Evolutionary conservation across 164 flowering plant genomes (phyloP), one percentile per base, ranked within the genome.

Genomic region (Saururus chinensis): DNA sequence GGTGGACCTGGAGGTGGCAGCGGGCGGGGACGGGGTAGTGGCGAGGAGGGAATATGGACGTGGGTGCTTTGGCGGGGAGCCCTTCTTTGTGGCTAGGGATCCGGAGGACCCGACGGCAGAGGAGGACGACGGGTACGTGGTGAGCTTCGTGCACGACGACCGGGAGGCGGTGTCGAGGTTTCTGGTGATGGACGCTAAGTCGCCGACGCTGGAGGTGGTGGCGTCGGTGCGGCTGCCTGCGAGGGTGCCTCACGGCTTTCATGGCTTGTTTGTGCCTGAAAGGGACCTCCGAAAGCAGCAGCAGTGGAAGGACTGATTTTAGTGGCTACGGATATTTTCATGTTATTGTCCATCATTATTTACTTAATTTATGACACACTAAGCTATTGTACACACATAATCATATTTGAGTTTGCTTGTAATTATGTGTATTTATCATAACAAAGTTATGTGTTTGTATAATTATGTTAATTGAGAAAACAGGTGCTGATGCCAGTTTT

Each of bases 221-320:
- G 95, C 92, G 3, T 68, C 75, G 10, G 92, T 87, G 57, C 81
- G 70, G 67, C 70, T 92, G 41, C 95, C 98, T 0, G 71, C 65
- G 19, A 71, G 95, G 26, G 98, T 91, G 12, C 98, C 96, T 7
- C 86, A 79, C 57, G 95, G 98, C 0, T 91, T 91, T 62, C 98
- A 91, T 54, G 98, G 98, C 8, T 68, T 82, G 4, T 91, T 88
- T 51, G 84, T 88, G 20, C 64, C 68, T 40, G 85, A 83, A 22
- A 71, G 60, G 16, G 87, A 88, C 59, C 83, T 85, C 53, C 53
- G 41, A 14, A 75, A 63, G 62, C 67, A 74, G 56, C 61, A 53
- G 41, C 55, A 55, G 24, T 24, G 35, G 58, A 11, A 14, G n/a
- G 14, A 17, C 2, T 21, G 21, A 13, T 45, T 1, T 0, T 9